These are phyloP conservation scores for Ogataea salicorniae DNA, from an alignment of 805 yeast species.

Conservation along the genomic window DNA sequence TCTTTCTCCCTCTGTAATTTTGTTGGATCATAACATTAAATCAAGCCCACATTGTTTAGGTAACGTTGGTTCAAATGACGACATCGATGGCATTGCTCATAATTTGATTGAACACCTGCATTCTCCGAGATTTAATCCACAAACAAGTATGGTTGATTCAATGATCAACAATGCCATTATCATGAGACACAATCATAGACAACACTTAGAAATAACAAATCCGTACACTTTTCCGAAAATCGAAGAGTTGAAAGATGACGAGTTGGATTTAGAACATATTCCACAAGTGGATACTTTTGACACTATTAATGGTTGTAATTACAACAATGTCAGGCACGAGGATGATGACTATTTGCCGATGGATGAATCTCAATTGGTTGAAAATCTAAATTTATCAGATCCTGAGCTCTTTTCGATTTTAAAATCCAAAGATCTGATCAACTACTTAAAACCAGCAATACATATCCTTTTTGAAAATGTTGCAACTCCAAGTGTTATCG, in stretches of 20 bases:
- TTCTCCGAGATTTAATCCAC: constrained; percentile 8
- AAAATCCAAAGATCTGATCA: constrained; percentile 16
- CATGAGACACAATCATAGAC: background rate
- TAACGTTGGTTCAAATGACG: background rate
- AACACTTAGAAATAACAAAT: background rate
- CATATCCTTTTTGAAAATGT: constrained; percentile 20
- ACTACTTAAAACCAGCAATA: constrained; percentile 25
- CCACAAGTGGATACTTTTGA: too few relatives aligned
- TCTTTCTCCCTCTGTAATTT: background rate
- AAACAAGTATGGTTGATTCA: constrained; percentile 2
- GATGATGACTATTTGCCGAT: constrained; percentile 23
- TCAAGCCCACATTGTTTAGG: too few relatives aligned
- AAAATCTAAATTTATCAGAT: constrained; percentile 25
- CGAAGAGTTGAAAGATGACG: background rate
- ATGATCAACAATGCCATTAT: constrained; percentile 7
- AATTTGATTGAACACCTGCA: constrained; percentile 6
- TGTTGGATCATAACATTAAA: too few relatives aligned
- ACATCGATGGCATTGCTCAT: background rate
- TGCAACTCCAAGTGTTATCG: constrained; percentile 10
- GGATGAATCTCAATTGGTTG: constrained; percentile 34
- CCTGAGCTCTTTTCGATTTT: constrained; percentile 21
- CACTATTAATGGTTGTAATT: too few relatives aligned
- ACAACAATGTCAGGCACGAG: background rate
- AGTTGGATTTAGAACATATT: background rate
- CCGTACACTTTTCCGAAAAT: background rate